Conservation (phyloP, 2,329 filamentous ascomycete species). For the Colletotrichum tanaceti region DNA sequence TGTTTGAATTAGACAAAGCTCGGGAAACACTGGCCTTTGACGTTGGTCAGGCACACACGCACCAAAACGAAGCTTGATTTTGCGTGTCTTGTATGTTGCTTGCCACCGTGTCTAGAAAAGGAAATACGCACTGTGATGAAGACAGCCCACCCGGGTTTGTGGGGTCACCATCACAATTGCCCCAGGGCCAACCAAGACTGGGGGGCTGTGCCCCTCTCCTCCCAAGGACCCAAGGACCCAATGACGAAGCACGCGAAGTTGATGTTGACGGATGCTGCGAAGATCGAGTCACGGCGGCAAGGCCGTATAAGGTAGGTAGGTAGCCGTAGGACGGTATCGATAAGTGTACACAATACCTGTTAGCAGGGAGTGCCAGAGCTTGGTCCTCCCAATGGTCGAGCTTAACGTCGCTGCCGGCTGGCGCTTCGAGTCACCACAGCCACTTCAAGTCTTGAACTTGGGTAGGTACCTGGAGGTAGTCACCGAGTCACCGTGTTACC, state of each 20-base stretch:
- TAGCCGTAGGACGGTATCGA: too few relatives aligned
- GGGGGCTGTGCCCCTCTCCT: conserved; percentile 6
- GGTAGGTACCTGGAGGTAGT: too few relatives aligned
- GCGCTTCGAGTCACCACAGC: conserved; percentile 3
- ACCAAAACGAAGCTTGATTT: conserved; percentile 2
- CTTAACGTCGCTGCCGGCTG: neutral
- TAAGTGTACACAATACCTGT: neutral
- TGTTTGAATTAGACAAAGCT: conserved; percentile 34
- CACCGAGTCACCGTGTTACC: too few relatives aligned
- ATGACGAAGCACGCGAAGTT: conserved; percentile 13
- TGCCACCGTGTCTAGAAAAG: neutral
- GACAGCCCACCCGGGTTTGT: conserved; percentile 1
- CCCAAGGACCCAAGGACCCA: conserved; percentile 4
- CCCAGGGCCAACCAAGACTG: neutral
- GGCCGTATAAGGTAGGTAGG: conserved; percentile 13
- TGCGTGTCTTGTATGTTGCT: neutral
- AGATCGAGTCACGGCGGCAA: neutral
- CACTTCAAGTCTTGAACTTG: too few relatives aligned
- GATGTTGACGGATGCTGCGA: neutral
- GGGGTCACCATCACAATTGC: conserved; percentile 15
- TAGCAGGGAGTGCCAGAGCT: conserved; percentile 5
- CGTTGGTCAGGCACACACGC: neutral
- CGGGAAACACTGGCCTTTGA: neutral
- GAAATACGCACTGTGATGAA: conserved; percentile 13
- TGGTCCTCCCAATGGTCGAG: neutral